Evolutionary conservation across 768 basidiomycete genomes (phyloP), one percentile per base, ranked within the genome.

Genomic region (Amylocystis lapponica): DNA sequence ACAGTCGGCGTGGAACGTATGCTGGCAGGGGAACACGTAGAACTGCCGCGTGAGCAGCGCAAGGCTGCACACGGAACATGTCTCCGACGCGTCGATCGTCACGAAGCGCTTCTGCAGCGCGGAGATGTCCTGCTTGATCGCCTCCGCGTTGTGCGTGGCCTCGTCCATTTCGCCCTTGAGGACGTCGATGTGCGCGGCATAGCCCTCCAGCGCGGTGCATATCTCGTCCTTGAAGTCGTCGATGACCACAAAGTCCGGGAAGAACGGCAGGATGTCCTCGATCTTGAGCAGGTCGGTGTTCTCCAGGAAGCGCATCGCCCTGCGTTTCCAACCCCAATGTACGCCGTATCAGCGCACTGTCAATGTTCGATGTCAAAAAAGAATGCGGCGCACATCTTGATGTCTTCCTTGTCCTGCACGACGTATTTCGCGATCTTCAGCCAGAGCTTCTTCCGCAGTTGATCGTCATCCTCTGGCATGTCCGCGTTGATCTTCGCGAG

Each of bases 151-250:
- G 39, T 74, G 75, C 5, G 93, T 97, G 16, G 94, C 90, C 34
- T 96, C 92, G 59, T 94, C 87, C 96, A 99, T 99, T 56, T 97
- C 96, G 39, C 66, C 76, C 64, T 93, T 94, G 47, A 99, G 74
- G 25, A 70, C 68, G 41, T 94, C 92, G 35, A 98, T 98, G 54
- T 92, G 88, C 14, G 83, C 76, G 31, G 90, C 89, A 60, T 97
- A 98, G 2, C 87, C 87, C 60, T 99, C 95, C 51, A 99, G 68
- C 0, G 96, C 96, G 47, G 84, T 83, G 38, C 94, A 95, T 51
- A 98, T 98, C 66, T 98, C 95, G 54, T 95, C 89, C 63, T 99
- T 99, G 76, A 99, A 98, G 60, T 98, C 96, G 60, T 98, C 96
- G 52, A 99, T 97, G 46, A 97, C 89, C 11, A 95, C 92, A 59